A percentile compares a stretch with the other conserved stretches of the same genome.
phyloP scores from a whole-genome alignment of 768 basidiomycete genomes.

The Suillus americanus region DNA sequence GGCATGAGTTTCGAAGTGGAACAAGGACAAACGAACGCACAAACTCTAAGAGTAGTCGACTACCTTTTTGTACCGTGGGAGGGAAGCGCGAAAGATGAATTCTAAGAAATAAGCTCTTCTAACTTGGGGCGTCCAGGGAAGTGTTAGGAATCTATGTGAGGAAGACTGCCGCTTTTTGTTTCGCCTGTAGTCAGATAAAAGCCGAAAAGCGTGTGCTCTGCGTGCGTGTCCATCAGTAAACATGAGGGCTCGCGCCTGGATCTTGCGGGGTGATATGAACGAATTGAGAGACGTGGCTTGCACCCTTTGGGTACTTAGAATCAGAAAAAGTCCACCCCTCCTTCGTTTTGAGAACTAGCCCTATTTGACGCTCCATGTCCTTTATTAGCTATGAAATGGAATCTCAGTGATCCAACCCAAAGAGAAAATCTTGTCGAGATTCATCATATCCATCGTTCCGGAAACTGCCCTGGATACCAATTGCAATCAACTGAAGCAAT shows the following conservation, averaged over 20 bases:
- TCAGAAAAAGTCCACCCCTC: constrained; percentile 20
- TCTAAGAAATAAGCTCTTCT: neutral
- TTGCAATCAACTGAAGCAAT: constrained; percentile 10
- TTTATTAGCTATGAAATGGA: constrained; percentile 22
- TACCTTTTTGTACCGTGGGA: constrained; percentile 8
- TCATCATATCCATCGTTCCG: constrained; percentile 20
- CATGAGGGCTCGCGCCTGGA: constrained; percentile 28
- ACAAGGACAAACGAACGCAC: neutral
- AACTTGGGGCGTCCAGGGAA: neutral
- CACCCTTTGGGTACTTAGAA: constrained; percentile 6
- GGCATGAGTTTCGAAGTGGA: neutral
- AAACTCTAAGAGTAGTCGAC: neutral
- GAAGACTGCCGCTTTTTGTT: neutral
- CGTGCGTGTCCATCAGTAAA: constrained; percentile 19
- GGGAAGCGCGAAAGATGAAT: neutral
- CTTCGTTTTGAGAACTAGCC: constrained; percentile 29
- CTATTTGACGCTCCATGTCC: constrained; percentile 27
- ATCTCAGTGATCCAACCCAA: constrained; percentile 28
- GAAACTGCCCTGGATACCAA: constrained; percentile 21
- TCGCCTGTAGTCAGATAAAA: constrained; percentile 26
- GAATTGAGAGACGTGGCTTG: constrained; percentile 9
- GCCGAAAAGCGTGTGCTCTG: constrained; percentile 24
- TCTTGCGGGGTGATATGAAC: constrained; percentile 17
- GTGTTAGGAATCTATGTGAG: neutral
- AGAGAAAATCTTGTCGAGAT: constrained; percentile 23